phyloP scores from a whole-genome alignment of 495 filamentous ascomycete species.

The Lepidopterella palustris region DNA sequence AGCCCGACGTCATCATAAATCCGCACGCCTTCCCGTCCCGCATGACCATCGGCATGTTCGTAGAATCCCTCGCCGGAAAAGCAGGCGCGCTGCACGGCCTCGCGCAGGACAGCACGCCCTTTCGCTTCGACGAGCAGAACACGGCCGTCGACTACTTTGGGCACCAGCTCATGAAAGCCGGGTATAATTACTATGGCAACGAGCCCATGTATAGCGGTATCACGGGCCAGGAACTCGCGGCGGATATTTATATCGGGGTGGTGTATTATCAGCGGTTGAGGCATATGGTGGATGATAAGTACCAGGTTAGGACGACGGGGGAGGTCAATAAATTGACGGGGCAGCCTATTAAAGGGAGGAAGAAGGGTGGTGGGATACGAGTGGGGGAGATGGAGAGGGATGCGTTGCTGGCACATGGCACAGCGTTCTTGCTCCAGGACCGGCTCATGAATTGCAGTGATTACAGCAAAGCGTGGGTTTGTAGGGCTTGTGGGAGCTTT shows the following conservation, averaged over 20 bases:
- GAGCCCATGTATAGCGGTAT: constrained; percentile 97
- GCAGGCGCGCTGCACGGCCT: constrained; percentile 88
- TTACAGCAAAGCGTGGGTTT: constrained; percentile 80
- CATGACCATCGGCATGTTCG: constrained; percentile 99
- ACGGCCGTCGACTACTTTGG: constrained; percentile 94
- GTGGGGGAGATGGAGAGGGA: constrained; percentile 99
- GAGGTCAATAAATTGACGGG: constrained; percentile 82
- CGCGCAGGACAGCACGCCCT: constrained; percentile 90
- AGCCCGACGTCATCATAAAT: constrained; percentile 97
- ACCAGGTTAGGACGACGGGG: constrained; percentile 94
- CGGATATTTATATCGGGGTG: constrained; percentile 92
- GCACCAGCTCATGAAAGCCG: constrained; percentile 84
- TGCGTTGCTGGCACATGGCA: constrained; percentile 86
- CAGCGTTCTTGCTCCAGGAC: constrained; percentile 90
- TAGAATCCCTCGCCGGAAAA: constrained; percentile 95
- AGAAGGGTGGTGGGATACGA: constrained; percentile 94
- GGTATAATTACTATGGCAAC: constrained; percentile 97
- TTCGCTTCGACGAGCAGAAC: constrained; percentile 86
- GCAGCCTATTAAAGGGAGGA: constrained; percentile 93
- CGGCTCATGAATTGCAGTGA: constrained; percentile 95
- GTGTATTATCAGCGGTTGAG: constrained; percentile 96
- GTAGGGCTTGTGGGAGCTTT: constrained; percentile 80
- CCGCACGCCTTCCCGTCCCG: constrained; percentile 99
- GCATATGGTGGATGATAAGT: constrained; percentile 99
- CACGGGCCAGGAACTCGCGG: constrained; percentile 86